Base-by-base conservation (phyloP, 2,329 filamentous ascomycete species). In the Cytospora piceicola region DNA sequence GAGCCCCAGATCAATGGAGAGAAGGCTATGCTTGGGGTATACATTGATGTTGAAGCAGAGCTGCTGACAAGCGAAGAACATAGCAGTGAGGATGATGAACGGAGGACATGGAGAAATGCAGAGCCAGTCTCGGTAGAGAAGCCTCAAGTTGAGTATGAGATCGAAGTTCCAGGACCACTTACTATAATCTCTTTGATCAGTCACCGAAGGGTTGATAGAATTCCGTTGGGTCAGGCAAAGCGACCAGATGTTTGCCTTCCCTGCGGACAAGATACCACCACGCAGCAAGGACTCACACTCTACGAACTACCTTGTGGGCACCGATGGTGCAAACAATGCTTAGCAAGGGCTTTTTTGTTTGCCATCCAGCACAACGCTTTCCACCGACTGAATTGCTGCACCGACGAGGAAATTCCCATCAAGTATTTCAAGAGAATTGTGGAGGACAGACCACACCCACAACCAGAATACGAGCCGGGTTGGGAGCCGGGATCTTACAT, bases 121-220 rank as follows among this genome's bases (percentile, higher is more conserved):
- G 51, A 54, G 11, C 63, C 57, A 11, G 36, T 64, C 4, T 58
- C 51, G 29, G 36, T 32, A 15, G 9, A 54, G 27, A 60, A 46
- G 22, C 63, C 63, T 5, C 24, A 56, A 29, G 57, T 64, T 4
- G 63, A 55, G 30, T 61, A 64, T 14, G 49, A 53, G 49, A 61
- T 27, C 2, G 53, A 27, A 22, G 57, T 61, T 7, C 63, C 63
- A 11, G 22, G 34, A 22, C 32, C 22, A 20, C 52, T 55, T 29
- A 58, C 61, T 17, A 57, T 52, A n/a, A 64, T 64, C n/a, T 57
- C 57, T 1, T 55, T 46, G 12, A 64, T 64, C 30, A 61, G 57
- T 36, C 39, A 55, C 4, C 49, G 51, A n/a, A 53, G 63, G 6
- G 32, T 29, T 29, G 27, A 29, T 29, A 29, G 27, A 5, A 29